Evolutionary conservation across 257 asterid genomes (phyloP), one percentile per base, ranked within the genome.

Genomic region (Haberlea rhodopensis): DNA sequence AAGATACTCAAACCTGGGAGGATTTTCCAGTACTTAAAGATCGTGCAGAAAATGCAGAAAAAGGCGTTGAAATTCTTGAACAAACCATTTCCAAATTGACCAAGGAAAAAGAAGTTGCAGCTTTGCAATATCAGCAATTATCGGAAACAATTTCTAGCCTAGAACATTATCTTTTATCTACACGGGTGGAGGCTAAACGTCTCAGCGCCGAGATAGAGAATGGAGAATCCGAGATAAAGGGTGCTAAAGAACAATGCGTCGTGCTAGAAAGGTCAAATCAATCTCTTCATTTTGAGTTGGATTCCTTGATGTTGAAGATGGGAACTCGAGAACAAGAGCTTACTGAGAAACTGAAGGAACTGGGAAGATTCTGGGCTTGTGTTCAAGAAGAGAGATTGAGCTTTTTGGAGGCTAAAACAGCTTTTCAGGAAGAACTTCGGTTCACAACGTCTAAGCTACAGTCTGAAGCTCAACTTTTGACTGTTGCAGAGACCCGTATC

Each of bases 331-430:
- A 77, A 71, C 91, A 86, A 66, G 96, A 87, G 74, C 95, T 94
- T 56, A 84, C 87, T 2, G 99, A 86, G 76, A 94, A 86, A 84
- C 91, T 87, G 82, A 80, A 81, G 75, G 95, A 94, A 64, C 62
- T 90, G 48, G 96, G 90, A 54, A 76, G 81, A 53, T 87, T 94
- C 43, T 87, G 97, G 97, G 81, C 84, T 67, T 78, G 95, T 69
- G 69, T 94, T 56, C 97, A 90, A 49, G 99, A 94, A 76, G 99
- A 94, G 72, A 81, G 95, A 13, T 66, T 86, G 78, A 95, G 87
- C 24, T 94, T 90, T 70, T 87, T 90, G 51, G 97, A 90, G 77
- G 97, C 97, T 64, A 96, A 94, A 81, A 87, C 96, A 28, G 97
- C 95, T 45, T 94, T 94, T 65, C 99, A 88, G 81, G 96, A 90